A percentile compares a stretch with the other conserved stretches of the same genome.
These are phyloP conservation scores for Phytophthora pseudosyringae DNA, from an alignment of 352 stramenopile species.

Conservation along the genomic window DNA sequence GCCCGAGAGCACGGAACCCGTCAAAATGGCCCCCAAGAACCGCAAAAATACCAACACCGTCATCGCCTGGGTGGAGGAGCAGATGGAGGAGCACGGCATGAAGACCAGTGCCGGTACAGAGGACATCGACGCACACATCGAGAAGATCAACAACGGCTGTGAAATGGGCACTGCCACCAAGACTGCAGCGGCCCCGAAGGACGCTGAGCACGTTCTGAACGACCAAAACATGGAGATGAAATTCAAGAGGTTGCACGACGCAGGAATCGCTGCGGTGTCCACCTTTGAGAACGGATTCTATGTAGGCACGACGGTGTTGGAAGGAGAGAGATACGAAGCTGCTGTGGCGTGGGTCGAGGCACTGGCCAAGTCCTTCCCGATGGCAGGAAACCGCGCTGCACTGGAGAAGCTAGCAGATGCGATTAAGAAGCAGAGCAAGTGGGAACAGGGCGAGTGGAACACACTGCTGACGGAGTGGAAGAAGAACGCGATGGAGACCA, in stretches of 20 bases:
- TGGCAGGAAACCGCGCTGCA: constrained; percentile 61
- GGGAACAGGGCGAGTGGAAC: constrained; percentile 58
- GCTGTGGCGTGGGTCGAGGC: constrained; percentile 70
- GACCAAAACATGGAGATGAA: constrained; percentile 61
- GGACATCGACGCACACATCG: constrained; percentile 63
- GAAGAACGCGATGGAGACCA: constrained; percentile 45
- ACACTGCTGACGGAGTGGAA: constrained; percentile 69
- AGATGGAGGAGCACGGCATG: constrained; percentile 56
- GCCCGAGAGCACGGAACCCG: constrained; percentile 24
- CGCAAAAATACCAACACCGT: constrained; percentile 58
- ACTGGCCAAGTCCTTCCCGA: constrained; percentile 62
- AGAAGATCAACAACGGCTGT: constrained; percentile 55
- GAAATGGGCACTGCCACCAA: constrained; percentile 33
- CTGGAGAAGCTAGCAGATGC: constrained; percentile 46
- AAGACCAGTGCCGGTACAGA: constrained; percentile 49
- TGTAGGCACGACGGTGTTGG: constrained; percentile 61
- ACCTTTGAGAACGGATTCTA: constrained; percentile 82
- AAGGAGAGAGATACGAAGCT: constrained; percentile 64
- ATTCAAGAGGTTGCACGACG: constrained; percentile 69
- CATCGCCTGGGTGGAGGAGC: constrained; percentile 73
- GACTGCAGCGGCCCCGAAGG: constrained; percentile 11
- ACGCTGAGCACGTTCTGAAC: constrained; percentile 26
- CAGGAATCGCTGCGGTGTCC: constrained; percentile 64
- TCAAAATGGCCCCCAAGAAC: constrained; percentile 47
- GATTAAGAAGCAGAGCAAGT: constrained; percentile 47